phyloP scores from a whole-genome alignment of 805 yeast species.

The Candida montana region DNA sequence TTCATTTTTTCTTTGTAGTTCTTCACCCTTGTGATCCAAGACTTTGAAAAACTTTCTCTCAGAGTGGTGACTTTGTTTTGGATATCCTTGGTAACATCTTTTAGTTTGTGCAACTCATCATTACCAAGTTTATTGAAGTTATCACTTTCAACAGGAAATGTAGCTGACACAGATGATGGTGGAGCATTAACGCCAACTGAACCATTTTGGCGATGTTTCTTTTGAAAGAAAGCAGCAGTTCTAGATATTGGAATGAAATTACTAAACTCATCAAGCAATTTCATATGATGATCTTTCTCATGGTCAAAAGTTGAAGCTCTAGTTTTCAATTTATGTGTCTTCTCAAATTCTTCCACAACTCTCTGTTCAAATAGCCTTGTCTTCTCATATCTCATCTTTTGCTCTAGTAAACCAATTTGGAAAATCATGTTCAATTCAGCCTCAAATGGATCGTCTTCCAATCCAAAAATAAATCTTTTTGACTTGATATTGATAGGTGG shows the following conservation, averaged over 20 bases:
- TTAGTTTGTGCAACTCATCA: background rate
- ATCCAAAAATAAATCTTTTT: conserved; percentile 49
- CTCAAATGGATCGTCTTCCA: conserved; percentile 92
- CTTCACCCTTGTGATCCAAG: conserved; percentile 69
- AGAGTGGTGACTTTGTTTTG: conserved; percentile 22
- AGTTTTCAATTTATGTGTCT: conserved; percentile 1
- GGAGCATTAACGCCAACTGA: background rate
- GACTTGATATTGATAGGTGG: conserved; percentile 57
- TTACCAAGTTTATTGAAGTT: too few species aligned
- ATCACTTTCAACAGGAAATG: background rate
- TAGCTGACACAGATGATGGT: conserved; percentile 4
- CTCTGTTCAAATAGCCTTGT: conserved; percentile 34
- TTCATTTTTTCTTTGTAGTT: conserved; percentile 38
- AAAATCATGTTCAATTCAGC: conserved; percentile 58
- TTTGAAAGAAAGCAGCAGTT: conserved; percentile 5
- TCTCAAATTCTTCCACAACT: conserved; percentile 17
- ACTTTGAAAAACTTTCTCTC: conserved; percentile 43
- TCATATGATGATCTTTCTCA: conserved; percentile 4
- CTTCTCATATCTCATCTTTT: conserved; percentile 53
- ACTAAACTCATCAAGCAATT: conserved; percentile 5
- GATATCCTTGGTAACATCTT: background rate
- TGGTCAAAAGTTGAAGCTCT: conserved; percentile 11
- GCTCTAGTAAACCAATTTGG: conserved; percentile 64
- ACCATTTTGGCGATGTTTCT: background rate
- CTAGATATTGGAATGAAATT: conserved; percentile 6